Evolutionary conservation across 2,329 filamentous ascomycete genomes (phyloP).

Genomic region (Diaporthe amygdali): DNA sequence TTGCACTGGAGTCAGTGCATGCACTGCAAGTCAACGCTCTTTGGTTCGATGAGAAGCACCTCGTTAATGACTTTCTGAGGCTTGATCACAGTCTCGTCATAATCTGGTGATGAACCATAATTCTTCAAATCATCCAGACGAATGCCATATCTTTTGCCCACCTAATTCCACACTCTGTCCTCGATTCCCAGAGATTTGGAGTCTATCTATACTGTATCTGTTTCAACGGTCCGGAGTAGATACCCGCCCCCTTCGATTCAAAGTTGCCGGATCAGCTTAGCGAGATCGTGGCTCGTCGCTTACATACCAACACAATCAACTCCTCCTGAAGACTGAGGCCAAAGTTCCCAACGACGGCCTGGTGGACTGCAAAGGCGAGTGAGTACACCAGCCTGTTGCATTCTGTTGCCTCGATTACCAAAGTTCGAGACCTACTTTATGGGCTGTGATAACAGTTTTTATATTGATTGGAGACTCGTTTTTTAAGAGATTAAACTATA

Average conservation of each 20-base stretch:
- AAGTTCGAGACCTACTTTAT: too few relatives aligned
- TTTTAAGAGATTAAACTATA: too few relatives aligned
- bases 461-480: too few relatives aligned
- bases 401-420: constrained; percentile 79
- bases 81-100: constrained; percentile 27
- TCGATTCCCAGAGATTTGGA: constrained; percentile 62
- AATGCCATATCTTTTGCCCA: constrained; percentile 60
- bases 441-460: too few relatives aligned
- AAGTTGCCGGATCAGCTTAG: constrained; percentile 67
- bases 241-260: constrained; percentile 72
- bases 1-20: too few relatives aligned
- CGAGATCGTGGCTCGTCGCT: constrained; percentile 64
- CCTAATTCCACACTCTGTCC: constrained; percentile 54
- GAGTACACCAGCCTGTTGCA: constrained; percentile 75
- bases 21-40: too few relatives aligned
- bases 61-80: too few relatives aligned
- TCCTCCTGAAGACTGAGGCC: constrained; percentile 38
- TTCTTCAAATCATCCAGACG: constrained; percentile 57
- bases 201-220: constrained; percentile 86
- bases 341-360: constrained; percentile 64
- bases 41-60: too few relatives aligned
- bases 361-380: constrained; percentile 72
- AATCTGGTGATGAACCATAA: constrained; percentile 68
- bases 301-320: constrained; percentile 61
- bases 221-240: constrained; percentile 70